Conservation (phyloP, 1,139 yeast species). For the Hanseniaspora sp. region DNA sequence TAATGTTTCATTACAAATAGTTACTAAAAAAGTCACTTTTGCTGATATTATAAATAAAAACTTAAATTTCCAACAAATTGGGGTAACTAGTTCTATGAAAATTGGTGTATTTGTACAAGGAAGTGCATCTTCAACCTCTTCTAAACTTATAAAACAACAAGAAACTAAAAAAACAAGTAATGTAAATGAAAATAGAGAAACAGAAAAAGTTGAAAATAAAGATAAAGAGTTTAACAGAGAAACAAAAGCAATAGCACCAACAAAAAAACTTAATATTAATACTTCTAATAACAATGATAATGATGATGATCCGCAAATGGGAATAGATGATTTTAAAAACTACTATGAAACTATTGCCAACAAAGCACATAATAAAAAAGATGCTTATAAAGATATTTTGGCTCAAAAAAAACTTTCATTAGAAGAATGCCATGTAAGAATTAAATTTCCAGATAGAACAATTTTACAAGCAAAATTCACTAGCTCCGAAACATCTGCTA, state of each 20-base stretch:
- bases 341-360: slow-evolving; percentile 30
- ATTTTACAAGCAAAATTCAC: slow-evolving; percentile 40
- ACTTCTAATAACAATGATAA: slow-evolving; percentile 32
- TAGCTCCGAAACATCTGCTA: slow-evolving; percentile 30
- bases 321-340: slow-evolving; percentile 39
- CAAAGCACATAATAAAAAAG: slow-evolving; percentile 28
- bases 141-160: background rate
- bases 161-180: background rate
- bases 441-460: slow-evolving; percentile 45
- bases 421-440: slow-evolving; percentile 33
- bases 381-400: slow-evolving; percentile 17
- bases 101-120: slow-evolving; percentile 9
- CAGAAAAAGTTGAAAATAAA: background rate
- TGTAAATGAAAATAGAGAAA: background rate
- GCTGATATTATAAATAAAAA: background rate
- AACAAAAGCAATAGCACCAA: slow-evolving; percentile 5
- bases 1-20: slow-evolving; percentile 5
- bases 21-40: slow-evolving; percentile 8
- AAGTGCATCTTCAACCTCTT: background rate
- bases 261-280: slow-evolving; percentile 8
- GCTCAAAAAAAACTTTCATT: slow-evolving; percentile 19
- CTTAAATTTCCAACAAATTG: slow-evolving; percentile 1
- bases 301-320: slow-evolving; percentile 43
- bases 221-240: background rate
- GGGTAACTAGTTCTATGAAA: slow-evolving; percentile 6